Evolutionary conservation across 257 asterid genomes (phyloP).

Genomic region (Solanum tarijense): DNA sequence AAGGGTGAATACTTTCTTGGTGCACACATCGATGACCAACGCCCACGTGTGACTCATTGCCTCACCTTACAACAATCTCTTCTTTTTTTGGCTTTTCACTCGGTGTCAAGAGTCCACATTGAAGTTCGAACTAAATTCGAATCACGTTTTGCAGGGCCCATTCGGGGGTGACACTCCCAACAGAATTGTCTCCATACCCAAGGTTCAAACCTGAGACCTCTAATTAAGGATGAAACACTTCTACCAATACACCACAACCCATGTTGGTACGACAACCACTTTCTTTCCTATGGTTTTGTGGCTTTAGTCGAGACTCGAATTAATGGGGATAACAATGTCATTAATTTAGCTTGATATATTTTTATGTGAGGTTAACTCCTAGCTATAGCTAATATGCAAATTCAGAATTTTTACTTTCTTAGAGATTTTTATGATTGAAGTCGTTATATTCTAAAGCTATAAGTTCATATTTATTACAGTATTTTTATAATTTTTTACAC

Average conservation of each 20-base stretch:
- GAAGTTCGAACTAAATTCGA: rapidly evolving
- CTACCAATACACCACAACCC: rapidly evolving
- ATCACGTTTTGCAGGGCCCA: rapidly evolving
- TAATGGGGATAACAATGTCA: background rate
- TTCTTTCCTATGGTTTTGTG: background rate
- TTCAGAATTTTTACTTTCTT: too few species aligned
- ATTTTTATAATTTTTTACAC: too few species aligned
- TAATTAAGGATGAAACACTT: too few species aligned
- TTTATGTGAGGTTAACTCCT: too few species aligned
- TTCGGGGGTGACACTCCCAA: rapidly evolving
- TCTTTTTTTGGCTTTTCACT: too few species aligned
- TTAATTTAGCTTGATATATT: too few species aligned
- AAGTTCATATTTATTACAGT: too few species aligned
- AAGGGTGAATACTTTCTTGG: background rate
- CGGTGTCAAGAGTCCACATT: rapidly evolving
- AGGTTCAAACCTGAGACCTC: rapidly evolving
- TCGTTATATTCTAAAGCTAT: background rate
- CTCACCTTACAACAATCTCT: background rate
- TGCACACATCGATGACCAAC: background rate
- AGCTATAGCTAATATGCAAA: too few species aligned
- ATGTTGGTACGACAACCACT: background rate
- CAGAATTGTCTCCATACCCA: rapidly evolving
- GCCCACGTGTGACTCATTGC: background rate
- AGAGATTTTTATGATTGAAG: too few species aligned
- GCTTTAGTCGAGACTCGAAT: background rate